Evolutionary conservation across 345 rosid genomes (phyloP).

Genomic region (Cardiospermum halicacabum): DNA sequence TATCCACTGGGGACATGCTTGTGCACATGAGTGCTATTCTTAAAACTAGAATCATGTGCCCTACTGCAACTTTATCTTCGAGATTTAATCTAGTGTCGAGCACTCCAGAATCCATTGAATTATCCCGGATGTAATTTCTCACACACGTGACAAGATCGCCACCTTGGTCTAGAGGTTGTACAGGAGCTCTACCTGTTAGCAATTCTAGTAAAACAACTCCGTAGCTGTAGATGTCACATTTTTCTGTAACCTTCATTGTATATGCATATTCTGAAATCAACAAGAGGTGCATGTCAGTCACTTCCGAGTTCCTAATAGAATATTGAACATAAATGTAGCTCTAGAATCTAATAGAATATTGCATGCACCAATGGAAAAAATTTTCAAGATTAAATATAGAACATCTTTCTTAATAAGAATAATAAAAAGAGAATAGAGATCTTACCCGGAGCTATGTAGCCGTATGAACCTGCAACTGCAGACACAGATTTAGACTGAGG

Average conservation of each 20-base stretch:
- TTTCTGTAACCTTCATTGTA: conserved; percentile 95
- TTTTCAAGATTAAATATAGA: neutral
- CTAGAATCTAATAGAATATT: neutral
- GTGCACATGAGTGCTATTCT: conserved; percentile 84
- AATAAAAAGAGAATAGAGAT: neutral
- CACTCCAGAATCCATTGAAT: conserved; percentile 48
- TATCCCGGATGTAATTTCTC: conserved; percentile 48
- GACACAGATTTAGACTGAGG: conserved; percentile 94
- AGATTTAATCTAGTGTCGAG: conserved; percentile 61
- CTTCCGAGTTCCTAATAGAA: neutral
- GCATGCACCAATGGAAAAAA: neutral
- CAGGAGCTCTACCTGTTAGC: conserved; percentile 84
- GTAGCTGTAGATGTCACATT: conserved; percentile 91
- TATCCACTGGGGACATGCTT: conserved; percentile 51
- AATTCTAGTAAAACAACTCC: conserved; percentile 80
- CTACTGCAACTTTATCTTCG: conserved; percentile 40
- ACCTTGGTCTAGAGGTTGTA: conserved; percentile 80
- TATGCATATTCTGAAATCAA: conserved; percentile 74
- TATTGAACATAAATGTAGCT: neutral
- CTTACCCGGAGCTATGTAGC: conserved; percentile 98
- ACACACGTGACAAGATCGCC: conserved; percentile 86
- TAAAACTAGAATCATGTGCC: conserved; percentile 73
- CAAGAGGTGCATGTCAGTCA: neutral
- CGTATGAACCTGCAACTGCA: conserved; percentile 96
- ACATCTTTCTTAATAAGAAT: neutral